Base-by-base conservation (phyloP, 495 filamentous ascomycete genomes). In the Aspergillus bridgeri region DNA sequence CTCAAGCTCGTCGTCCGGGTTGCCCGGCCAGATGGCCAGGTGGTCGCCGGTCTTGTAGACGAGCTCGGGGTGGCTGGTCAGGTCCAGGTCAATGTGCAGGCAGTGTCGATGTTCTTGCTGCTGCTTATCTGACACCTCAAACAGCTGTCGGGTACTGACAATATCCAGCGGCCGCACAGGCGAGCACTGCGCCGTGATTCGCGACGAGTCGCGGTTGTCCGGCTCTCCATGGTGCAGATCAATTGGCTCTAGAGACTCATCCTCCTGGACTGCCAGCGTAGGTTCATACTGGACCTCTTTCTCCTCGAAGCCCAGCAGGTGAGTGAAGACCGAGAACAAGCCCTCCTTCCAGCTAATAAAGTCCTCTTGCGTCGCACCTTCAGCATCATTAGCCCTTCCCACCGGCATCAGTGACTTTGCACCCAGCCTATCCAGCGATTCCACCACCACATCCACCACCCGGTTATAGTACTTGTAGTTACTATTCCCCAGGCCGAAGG, bases 41-140 rank as follows among this genome's bases (percentile, higher is more conserved):
- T 93, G 91, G 65, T 93, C 89, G 43, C 89, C 89, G 8, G 85
- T 81, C 52, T 79, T 79, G 65, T 92, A 93, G 3, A 77, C 76
- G 71, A 87, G 75, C 38, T 81, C 87, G 2, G 75, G 62, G 24
- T 66, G 60, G 24, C 59, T 61, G 21, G 56, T 65, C 3, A 82
- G 56, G 50, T 82, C 79, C 0, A 83, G 55, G 25, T 83, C 78
- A 56, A 83, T 67, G 58, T 83, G 80, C 6, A 83, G 60, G 57
- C 79, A 83, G 53, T 76, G 71, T 25, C 76, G 67, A 6, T 38
- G 33, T 11, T 38, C 9, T 2, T 11, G 33, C 33, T 38, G 33
- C 33, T 38, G 33, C 11, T 38, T n/a, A 47, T 65, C 63, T 1
- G 68, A 68, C 0, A 63, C 57, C 18, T 55, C 66, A 54, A 76